A percentile compares a stretch with the other conserved stretches of the same genome.
These are phyloP conservation scores for Cetraspora pellucida DNA, from an alignment of 192 early-diverging fungal genomes.

Conservation along the genomic window DNA sequence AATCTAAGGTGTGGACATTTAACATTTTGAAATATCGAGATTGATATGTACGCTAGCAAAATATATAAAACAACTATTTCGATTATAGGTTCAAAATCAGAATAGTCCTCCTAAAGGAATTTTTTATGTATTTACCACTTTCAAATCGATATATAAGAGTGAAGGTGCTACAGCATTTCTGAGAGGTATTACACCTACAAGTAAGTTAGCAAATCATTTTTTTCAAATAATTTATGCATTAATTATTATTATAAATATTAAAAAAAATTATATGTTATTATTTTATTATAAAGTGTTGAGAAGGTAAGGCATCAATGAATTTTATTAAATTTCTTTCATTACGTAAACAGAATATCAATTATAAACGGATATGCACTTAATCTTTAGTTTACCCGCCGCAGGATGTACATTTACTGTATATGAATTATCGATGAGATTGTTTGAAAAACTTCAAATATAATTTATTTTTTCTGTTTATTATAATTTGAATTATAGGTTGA, in stretches of 20 bases:
- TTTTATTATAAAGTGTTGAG: conserved; percentile 33
- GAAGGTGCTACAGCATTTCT: conserved; percentile 66
- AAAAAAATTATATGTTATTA: background rate
- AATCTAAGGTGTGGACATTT: conserved; percentile 60
- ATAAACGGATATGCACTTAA: conserved; percentile 29
- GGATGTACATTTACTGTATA: conserved; percentile 78
- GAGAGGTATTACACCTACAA: conserved; percentile 65
- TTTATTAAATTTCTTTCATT: background rate
- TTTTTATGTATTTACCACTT: conserved; percentile 60
- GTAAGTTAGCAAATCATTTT: conserved; percentile 10
- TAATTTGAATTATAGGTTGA: too few species aligned
- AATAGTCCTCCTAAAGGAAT: conserved; percentile 57
- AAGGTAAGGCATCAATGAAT: conserved; percentile 38
- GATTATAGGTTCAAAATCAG: conserved; percentile 61
- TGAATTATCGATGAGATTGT: conserved; percentile 60
- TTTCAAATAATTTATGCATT: background rate
- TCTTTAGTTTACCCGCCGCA: conserved; percentile 73
- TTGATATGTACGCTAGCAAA: background rate
- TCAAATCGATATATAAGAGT: conserved; percentile 55
- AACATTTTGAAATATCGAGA: background rate
- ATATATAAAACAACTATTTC: background rate
- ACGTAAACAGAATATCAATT: background rate
- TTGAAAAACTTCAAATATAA: conserved; percentile 10
- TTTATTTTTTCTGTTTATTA: too few species aligned
- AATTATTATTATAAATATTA: background rate